These are phyloP conservation scores for Claviceps humidiphila DNA, from an alignment of 2,329 filamentous ascomycete genomes.

Conservation along the genomic window DNA sequence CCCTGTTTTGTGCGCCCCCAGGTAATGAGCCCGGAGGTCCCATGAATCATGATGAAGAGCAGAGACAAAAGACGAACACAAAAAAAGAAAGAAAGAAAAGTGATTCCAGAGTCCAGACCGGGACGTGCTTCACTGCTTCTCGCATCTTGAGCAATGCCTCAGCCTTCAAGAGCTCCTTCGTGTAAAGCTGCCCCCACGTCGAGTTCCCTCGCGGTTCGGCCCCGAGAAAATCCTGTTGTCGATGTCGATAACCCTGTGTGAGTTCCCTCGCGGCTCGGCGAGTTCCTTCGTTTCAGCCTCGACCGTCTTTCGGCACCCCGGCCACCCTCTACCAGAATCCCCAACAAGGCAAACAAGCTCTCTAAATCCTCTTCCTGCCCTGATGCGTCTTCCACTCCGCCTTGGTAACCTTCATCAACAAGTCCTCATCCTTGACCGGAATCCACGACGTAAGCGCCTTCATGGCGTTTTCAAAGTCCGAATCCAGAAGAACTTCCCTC, in stretches of 20 bases:
- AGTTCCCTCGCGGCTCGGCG: too few relatives aligned
- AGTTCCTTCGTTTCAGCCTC: too few relatives aligned
- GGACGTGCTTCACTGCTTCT: not conserved
- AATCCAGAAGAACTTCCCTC: slow-evolving; percentile 74
- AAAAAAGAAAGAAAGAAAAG: not conserved
- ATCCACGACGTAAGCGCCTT: slow-evolving; percentile 91
- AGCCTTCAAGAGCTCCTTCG: too few relatives aligned
- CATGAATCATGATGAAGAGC: not conserved
- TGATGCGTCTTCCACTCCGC: slow-evolving; percentile 67
- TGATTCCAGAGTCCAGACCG: not conserved
- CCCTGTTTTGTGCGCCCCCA: too few relatives aligned
- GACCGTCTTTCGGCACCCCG: too few relatives aligned
- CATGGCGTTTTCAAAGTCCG: slow-evolving; percentile 97
- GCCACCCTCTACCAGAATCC: slow-evolving; percentile 8
- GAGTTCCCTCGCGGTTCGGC: too few relatives aligned
- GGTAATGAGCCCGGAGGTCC: too few relatives aligned
- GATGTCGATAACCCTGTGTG: too few relatives aligned
- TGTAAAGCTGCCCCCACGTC: too few relatives aligned
- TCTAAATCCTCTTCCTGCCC: slow-evolving; percentile 29
- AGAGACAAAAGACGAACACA: not conserved
- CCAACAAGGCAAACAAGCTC: slow-evolving; percentile 15
- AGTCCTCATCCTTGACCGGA: slow-evolving; percentile 83
- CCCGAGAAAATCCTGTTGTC: too few relatives aligned
- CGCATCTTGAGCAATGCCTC: not conserved
- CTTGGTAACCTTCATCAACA: slow-evolving; percentile 80